These are phyloP conservation scores for Sicyos baderoa DNA, from an alignment of 306 rosid genomes.

Conservation along the genomic window DNA sequence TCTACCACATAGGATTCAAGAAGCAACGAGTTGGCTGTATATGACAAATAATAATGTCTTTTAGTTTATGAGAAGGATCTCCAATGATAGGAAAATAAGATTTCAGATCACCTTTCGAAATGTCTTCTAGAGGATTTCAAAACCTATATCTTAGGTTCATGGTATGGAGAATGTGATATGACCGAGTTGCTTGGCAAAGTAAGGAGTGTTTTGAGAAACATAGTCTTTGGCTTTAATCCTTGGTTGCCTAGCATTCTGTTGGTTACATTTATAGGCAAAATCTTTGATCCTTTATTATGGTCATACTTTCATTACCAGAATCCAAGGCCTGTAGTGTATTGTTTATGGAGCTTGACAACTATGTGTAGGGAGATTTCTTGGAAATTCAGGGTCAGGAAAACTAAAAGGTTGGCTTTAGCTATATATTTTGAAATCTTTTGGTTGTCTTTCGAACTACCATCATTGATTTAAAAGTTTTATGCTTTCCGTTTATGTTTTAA, in stretches of 20 bases:
- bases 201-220: slow-evolving; percentile 4
- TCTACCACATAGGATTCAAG: neutral
- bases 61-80: neutral
- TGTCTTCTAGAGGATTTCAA: neutral
- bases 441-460: neutral
- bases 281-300: neutral
- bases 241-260: neutral
- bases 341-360: neutral
- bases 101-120: neutral
- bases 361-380: neutral
- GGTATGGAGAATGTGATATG: neutral
- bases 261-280: neutral
- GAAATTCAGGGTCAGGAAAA: neutral
- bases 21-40: neutral
- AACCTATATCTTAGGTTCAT: neutral
- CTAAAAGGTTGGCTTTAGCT: neutral
- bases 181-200: neutral
- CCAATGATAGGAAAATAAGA: neutral
- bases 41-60: neutral
- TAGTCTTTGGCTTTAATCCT: neutral
- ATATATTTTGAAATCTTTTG: neutral
- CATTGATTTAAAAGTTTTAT: neutral
- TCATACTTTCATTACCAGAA: neutral
- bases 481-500: neutral
- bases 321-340: neutral